Percentiles rank a stretch among this genome's conserved stretches.
These are phyloP conservation scores for Cladophialophora carrionii DNA, from an alignment of 2,329 filamentous ascomycete species.

Conservation along the genomic window DNA sequence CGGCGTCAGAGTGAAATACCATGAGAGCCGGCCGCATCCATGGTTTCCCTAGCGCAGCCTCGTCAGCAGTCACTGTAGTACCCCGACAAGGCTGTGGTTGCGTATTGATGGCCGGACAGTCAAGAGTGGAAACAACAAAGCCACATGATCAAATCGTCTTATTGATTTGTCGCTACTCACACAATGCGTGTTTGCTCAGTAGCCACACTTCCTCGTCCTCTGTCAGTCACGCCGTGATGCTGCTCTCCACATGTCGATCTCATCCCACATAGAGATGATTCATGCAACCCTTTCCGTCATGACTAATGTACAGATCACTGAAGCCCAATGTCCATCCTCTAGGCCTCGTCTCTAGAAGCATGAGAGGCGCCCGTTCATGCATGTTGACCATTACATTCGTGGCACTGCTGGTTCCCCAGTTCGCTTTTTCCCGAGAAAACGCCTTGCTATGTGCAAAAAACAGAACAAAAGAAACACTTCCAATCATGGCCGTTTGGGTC, in stretches of 20 bases:
- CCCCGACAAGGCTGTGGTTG: not conserved
- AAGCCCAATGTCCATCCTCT: not conserved
- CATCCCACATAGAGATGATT: not conserved
- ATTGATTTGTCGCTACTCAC: not conserved
- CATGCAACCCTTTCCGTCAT: constrained; percentile 22
- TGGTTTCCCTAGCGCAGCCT: constrained; percentile 22
- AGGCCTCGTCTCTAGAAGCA: constrained; percentile 6
- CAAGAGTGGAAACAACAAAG: not conserved
- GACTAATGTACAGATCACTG: constrained; percentile 29
- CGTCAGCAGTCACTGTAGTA: not conserved
- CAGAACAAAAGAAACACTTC: constrained; percentile 13
- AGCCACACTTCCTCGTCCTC: not conserved
- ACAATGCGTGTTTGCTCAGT: constrained; percentile 4
- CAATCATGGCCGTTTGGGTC: constrained; percentile 21
- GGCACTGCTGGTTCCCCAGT: constrained; percentile 7
- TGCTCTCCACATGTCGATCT: not conserved
- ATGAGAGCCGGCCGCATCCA: not conserved
- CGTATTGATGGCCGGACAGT: not conserved
- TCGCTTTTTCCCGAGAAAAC: constrained; percentile 24
- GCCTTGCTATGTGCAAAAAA: constrained; percentile 33
- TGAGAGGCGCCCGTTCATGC: constrained; percentile 17
- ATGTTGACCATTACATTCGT: constrained; percentile 20
- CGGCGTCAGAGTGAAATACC: constrained; percentile 17
- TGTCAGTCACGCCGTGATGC: not conserved
- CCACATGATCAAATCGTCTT: not conserved